Conservation (phyloP, 2,329 filamentous ascomycete species). For the Aspergillus bombycis region DNA sequence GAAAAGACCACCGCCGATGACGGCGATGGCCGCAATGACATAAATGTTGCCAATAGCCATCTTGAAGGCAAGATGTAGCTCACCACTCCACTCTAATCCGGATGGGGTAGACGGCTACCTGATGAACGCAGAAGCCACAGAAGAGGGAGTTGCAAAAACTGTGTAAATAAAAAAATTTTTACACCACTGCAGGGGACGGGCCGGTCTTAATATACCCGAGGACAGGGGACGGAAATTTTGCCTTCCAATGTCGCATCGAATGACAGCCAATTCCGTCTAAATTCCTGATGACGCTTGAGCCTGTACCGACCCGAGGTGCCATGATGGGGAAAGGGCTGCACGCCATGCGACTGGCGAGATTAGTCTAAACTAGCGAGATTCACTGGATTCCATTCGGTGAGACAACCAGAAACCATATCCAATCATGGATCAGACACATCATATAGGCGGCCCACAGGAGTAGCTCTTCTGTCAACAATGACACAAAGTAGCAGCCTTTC, state of each 20-base stretch:
- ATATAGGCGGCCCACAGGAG: constrained; percentile 1
- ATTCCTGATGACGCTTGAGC: constrained; percentile 1
- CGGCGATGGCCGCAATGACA: constrained; percentile 60
- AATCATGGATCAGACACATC: constrained; percentile 8
- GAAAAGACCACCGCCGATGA: constrained; percentile 70
- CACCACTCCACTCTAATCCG: constrained; percentile 7
- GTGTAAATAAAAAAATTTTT: constrained; percentile 1
- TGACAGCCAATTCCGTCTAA: not conserved
- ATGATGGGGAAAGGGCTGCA: constrained; percentile 2
- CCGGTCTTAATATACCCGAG: constrained; percentile 13
- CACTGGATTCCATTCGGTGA: constrained; percentile 3
- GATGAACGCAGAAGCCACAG: not conserved
- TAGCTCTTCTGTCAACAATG: not conserved
- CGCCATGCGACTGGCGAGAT: constrained; percentile 5
- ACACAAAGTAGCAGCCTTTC: not conserved
- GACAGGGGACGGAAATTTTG: not conserved
- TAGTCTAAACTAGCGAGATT: constrained; percentile 5
- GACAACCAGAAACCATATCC: constrained; percentile 2
- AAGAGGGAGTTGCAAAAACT: not conserved
- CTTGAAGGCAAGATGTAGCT: constrained; percentile 16
- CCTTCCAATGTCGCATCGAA: not conserved
- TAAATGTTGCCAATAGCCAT: constrained; percentile 60
- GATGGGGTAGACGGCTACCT: not conserved
- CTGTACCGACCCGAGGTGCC: constrained; percentile 8
- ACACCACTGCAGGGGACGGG: constrained; percentile 1